A percentile compares a stretch with the other conserved stretches of the same genome.
Conservation (phyloP, 768 basidiomycete species). For the Suillus placidus region DNA sequence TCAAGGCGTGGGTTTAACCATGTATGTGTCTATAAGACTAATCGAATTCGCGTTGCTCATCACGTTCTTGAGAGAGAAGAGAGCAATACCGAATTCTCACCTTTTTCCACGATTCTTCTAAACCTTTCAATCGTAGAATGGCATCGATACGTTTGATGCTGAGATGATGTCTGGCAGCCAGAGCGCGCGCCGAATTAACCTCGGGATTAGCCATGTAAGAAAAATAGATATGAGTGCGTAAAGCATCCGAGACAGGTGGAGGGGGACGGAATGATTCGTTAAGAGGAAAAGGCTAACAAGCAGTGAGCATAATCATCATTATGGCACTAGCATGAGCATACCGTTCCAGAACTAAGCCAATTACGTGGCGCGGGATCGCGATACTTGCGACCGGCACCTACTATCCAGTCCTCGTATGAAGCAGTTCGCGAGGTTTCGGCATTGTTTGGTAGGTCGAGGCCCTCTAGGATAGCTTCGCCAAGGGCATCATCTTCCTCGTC, state of each 20-base stretch:
- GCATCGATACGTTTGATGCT: constrained; percentile 83
- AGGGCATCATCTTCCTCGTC: constrained; percentile 19
- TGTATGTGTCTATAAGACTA: constrained; percentile 88
- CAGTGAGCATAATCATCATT: constrained; percentile 1
- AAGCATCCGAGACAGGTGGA: constrained; percentile 66
- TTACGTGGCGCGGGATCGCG: constrained; percentile 47
- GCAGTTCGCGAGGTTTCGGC: constrained; percentile 15
- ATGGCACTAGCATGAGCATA: constrained; percentile 39
- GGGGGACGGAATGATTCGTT: constrained; percentile 86
- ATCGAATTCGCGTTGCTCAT: constrained; percentile 78
- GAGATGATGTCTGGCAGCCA: constrained; percentile 65
- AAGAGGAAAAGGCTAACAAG: constrained; percentile 75
- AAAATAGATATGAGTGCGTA: constrained; percentile 59
- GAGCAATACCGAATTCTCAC: constrained; percentile 42
- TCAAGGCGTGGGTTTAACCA: constrained; percentile 61
- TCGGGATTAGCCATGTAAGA: constrained; percentile 62
- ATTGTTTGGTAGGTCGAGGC: constrained; percentile 16
- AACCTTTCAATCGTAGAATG: constrained; percentile 77
- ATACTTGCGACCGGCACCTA: constrained; percentile 24
- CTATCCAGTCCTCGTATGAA: constrained; percentile 16
- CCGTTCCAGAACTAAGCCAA: constrained; percentile 64
- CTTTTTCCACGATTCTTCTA: constrained; percentile 74
- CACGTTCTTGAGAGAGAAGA: constrained; percentile 27
- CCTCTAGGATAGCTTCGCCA: constrained; percentile 20
- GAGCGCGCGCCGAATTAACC: constrained; percentile 54